Conservation (phyloP, 352 stramenopile genomes). For the Globisporangium lucens region DNA sequence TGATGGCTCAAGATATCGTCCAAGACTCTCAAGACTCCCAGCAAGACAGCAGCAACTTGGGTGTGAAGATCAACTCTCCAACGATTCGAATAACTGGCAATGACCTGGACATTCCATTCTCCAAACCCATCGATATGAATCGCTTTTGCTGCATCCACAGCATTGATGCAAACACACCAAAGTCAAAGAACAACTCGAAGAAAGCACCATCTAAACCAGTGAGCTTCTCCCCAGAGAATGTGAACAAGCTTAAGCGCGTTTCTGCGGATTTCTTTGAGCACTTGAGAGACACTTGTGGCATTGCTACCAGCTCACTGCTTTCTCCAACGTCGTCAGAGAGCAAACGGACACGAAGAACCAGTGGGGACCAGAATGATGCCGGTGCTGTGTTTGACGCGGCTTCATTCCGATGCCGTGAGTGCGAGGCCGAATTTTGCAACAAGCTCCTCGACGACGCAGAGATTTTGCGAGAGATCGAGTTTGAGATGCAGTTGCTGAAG, state of each 20-base stretch:
- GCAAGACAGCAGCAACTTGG: conserved; percentile 6
- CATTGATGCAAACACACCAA: conserved; percentile 11
- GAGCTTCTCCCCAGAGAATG: conserved; percentile 51
- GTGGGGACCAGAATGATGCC: conserved; percentile 9
- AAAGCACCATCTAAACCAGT: neutral
- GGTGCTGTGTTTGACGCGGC: conserved; percentile 35
- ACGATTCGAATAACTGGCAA: conserved; percentile 9
- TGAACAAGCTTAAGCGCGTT: conserved; percentile 55
- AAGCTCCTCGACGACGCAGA: conserved; percentile 55
- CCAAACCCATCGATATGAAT: conserved; percentile 43
- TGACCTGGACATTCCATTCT: conserved; percentile 53
- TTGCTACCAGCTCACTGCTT: conserved; percentile 7
- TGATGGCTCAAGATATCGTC: neutral
- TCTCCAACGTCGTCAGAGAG: conserved; percentile 7
- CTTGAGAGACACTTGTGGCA: conserved; percentile 37
- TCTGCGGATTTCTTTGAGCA: conserved; percentile 47
- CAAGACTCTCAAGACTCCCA: conserved; percentile 4
- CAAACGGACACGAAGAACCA: conserved; percentile 4
- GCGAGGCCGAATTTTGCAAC: conserved; percentile 44
- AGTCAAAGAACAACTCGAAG: neutral
- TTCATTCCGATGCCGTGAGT: conserved; percentile 45
- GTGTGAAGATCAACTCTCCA: neutral
- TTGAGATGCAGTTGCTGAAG: conserved; percentile 57
- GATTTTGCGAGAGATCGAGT: conserved; percentile 41
- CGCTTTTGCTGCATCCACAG: conserved; percentile 51